phyloP scores from a whole-genome alignment of 306 rosid species.

The Abrus pulchellus region DNA sequence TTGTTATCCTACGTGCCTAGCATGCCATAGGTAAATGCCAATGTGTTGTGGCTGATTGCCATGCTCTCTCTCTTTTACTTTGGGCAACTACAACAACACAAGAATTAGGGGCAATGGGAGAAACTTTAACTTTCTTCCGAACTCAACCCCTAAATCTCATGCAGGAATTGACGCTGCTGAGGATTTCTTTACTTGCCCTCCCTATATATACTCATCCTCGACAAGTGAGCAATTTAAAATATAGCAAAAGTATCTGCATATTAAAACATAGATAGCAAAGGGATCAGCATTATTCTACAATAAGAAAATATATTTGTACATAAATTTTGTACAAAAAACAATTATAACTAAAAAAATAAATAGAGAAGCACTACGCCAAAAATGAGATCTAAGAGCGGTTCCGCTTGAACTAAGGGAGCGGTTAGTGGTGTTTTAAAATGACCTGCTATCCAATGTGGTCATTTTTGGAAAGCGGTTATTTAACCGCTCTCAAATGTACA shows the following conservation, averaged over 20 bases:
- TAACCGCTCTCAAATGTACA: too few relatives aligned
- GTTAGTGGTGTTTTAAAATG: too few relatives aligned
- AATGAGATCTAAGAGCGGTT: too few relatives aligned
- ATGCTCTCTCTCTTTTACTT: slow-evolving; percentile 38
- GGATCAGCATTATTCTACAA: slow-evolving; percentile 33
- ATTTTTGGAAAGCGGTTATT: too few relatives aligned
- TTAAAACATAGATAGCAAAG: neutral
- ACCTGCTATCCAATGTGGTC: too few relatives aligned
- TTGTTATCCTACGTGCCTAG: slow-evolving; percentile 57
- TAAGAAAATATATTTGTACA: neutral
- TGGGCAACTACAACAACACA: slow-evolving; percentile 16
- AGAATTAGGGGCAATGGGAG: slow-evolving; percentile 41
- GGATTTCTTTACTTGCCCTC: slow-evolving; percentile 25
- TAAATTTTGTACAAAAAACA: too few relatives aligned
- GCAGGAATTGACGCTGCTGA: slow-evolving; percentile 40
- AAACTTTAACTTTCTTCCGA: slow-evolving; percentile 47
- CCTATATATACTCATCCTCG: slow-evolving; percentile 40
- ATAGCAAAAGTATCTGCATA: neutral
- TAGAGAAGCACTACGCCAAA: too few relatives aligned
- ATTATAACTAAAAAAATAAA: too few relatives aligned
- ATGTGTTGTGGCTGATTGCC: slow-evolving; percentile 55
- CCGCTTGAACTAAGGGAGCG: too few relatives aligned
- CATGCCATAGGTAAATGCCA: slow-evolving; percentile 79
- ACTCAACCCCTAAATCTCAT: slow-evolving; percentile 44
- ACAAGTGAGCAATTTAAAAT: neutral